Base-by-base conservation (phyloP, 2,329 filamentous ascomycete genomes). In the Proliferodiscus dingleyae region DNA sequence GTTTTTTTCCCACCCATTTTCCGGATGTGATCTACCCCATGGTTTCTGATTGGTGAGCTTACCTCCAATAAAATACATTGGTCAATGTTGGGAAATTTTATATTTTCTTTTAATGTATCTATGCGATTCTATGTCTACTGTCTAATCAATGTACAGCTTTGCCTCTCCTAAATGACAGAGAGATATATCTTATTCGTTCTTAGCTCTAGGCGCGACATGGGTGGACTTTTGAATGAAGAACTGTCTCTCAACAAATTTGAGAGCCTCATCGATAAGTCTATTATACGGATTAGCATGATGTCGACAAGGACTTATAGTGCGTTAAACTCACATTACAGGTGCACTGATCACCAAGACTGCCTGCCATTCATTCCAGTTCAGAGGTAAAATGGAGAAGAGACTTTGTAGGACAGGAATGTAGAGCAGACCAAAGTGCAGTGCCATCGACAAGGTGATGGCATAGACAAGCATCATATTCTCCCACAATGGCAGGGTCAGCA, bases 391-490 rank as follows among this genome's bases (percentile, higher is more conserved):
- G 29, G 87, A 87, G 72, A 98, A 98, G 48, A 98, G 71, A 6
- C 72, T 74, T 70, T 96, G 91, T 48, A 98, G 70, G 70, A 95
- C 81, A 0, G 94, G 93, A 2, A 84, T 85, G 70, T 98, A 98
- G 29, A 98, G 77, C 40, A 98, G 83, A 19, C 83, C 87, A 66
- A 97, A 96, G 74, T 98, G 93, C 46, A 98, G 77, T 1, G 81
- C 81, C 93, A 98, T 98, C 30, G 88, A 95, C 52, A 98, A 73
- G 9, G 78, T 75, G 63, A 98, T 95, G 52, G 93, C 94, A 61
- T 95, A 95, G 45, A 98, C 88, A 15, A 98, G 83, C 77, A 95
- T 93, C 85, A 95, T 93, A 72, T 98, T 98, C 64, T 91, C 81
- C 91, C 91, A 96, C n/a, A 98, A 74, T 8, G 90, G 91, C 52